Conservation (phyloP, 225 moss, liverwort and hornwort genomes). For the Ulota crispa region DNA sequence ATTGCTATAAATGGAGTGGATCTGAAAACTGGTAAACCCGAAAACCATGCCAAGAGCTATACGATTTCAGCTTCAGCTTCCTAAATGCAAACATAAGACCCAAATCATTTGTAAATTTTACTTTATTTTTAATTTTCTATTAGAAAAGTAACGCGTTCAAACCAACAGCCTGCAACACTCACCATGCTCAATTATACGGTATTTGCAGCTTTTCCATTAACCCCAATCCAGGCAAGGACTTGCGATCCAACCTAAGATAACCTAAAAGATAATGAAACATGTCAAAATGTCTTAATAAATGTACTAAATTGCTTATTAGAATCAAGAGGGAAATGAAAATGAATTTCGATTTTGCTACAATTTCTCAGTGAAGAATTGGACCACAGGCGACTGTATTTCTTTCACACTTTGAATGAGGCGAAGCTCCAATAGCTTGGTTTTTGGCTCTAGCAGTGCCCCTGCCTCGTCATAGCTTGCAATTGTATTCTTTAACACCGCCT, state of each 20-base stretch:
- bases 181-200: not conserved
- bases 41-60: not conserved
- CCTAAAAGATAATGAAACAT: not conserved
- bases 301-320: not conserved
- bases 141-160: not conserved
- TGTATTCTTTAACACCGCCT: slow-evolving; percentile 85
- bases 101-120: not conserved
- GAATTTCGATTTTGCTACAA: slow-evolving; percentile 35
- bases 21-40: not conserved
- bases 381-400: slow-evolving; percentile 63
- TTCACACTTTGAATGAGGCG: slow-evolving; percentile 79
- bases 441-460: slow-evolving; percentile 35
- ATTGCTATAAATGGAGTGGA: not conserved
- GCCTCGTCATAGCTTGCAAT: slow-evolving; percentile 46
- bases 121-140: not conserved
- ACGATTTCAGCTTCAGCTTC: not conserved
- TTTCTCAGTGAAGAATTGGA: slow-evolving; percentile 48
- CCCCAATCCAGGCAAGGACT: not conserved
- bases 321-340: not conserved
- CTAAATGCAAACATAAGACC: not conserved
- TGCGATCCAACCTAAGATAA: not conserved
- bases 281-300: not conserved
- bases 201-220: slow-evolving; percentile 10
- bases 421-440: slow-evolving; percentile 64
- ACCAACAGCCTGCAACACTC: not conserved